phyloP scores from a whole-genome alignment of 768 basidiomycete species.

The Porpolomopsis calyptriformis region DNA sequence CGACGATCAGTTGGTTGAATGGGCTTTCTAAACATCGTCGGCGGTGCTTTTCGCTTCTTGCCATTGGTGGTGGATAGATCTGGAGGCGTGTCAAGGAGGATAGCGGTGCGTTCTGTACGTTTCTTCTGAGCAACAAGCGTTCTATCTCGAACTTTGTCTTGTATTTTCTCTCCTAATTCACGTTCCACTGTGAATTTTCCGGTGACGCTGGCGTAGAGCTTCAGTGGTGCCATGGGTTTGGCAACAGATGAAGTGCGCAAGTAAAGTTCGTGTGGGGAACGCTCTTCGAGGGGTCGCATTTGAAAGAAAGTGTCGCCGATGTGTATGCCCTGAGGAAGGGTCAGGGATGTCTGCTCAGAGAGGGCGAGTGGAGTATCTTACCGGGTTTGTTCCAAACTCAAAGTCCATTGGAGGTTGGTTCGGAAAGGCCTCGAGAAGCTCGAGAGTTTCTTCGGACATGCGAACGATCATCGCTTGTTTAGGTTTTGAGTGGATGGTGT shows the following conservation, averaged over 20 bases:
- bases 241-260: conserved; percentile 48
- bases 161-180: conserved; percentile 39
- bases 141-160: conserved; percentile 36
- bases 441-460: conserved; percentile 61
- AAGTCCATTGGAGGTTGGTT: conserved; percentile 41
- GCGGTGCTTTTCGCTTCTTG: conserved; percentile 32
- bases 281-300: conserved; percentile 44
- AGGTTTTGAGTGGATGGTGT: conserved; percentile 44
- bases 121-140: conserved; percentile 34
- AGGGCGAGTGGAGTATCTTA: conserved; percentile 21
- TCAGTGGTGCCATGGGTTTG: conserved; percentile 55
- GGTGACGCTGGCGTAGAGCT: conserved; percentile 63
- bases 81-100: conserved; percentile 39
- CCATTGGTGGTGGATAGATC: conserved; percentile 19
- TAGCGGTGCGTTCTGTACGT: conserved; percentile 35
- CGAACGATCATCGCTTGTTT: conserved; percentile 71
- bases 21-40: conserved; percentile 31
- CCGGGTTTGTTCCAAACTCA: conserved; percentile 51
- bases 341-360: neutral
- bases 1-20: conserved; percentile 20
- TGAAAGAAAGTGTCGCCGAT: conserved; percentile 58
- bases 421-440: conserved; percentile 47
- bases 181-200: conserved; percentile 62
- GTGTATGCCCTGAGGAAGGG: conserved; percentile 43
- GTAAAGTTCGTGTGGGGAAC: conserved; percentile 59